phyloP scores from a whole-genome alignment of 345 rosid genomes.

The Reutealis trisperma region DNA sequence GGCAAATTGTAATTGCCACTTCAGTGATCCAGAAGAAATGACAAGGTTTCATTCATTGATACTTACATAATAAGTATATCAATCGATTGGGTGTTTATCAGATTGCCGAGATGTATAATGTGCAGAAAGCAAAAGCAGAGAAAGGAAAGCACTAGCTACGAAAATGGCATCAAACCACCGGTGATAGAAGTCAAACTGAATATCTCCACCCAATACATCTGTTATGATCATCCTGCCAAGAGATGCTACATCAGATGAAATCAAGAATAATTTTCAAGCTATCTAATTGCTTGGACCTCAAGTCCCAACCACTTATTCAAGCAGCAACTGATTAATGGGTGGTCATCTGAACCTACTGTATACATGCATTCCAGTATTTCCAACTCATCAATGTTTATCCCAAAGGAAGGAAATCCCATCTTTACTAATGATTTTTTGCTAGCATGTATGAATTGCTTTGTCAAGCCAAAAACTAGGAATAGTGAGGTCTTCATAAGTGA shows the following conservation, averaged over 20 bases:
- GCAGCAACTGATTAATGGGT: neutral
- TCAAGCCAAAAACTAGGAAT: too few species aligned
- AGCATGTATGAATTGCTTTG: too few species aligned
- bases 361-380: neutral
- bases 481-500: too few species aligned
- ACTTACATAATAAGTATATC: constrained; percentile 34
- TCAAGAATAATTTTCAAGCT: neutral
- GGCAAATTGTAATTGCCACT: neutral
- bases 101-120: constrained; percentile 95
- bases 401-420: too few species aligned
- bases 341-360: neutral
- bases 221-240: constrained; percentile 87
- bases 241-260: constrained; percentile 21
- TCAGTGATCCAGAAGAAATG: neutral
- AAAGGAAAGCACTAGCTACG: constrained; percentile 94
- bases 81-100: constrained; percentile 93
- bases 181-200: constrained; percentile 96
- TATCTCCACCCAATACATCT: constrained; percentile 93
- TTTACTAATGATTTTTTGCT: too few species aligned
- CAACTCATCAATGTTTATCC: too few species aligned
- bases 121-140: constrained; percentile 86
- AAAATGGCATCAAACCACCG: constrained; percentile 96
- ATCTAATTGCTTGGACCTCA: neutral
- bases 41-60: neutral
- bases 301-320: neutral